Base-by-base conservation (phyloP, 78 protist genomes). In the Dictyostelium purpureum region DNA sequence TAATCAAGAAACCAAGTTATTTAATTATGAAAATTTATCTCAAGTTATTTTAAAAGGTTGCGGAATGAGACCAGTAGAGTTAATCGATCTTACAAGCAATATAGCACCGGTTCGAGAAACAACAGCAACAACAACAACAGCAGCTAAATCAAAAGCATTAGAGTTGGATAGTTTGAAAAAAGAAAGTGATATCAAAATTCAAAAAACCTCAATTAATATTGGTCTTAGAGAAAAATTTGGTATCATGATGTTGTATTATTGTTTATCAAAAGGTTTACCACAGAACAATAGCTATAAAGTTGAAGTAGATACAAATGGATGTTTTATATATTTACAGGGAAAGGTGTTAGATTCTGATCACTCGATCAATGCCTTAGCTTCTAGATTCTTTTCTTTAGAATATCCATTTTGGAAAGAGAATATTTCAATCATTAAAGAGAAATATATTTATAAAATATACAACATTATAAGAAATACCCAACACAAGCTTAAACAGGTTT, bases 341-440 rank as follows among this genome's bases (percentile, higher is more conserved):
- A n/a, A n/a, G n/a, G n/a, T n/a, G n/a, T n/a, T n/a, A n/a, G n/a
- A n/a, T n/a, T n/a, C n/a, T n/a, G n/a, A n/a, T n/a, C n/a, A n/a
- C n/a, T n/a, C n/a, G n/a, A n/a, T n/a, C n/a, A n/a, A n/a, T n/a
- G n/a, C n/a, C n/a, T n/a, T n/a, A n/a, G n/a, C n/a, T n/a, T n/a
- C n/a, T n/a, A 38, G 16, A 3, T 38, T 28, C 16, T 67, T 67
- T 9, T 24, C 38, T 16, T 67, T 51, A 0, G 37, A 40, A n/a
- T 51, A 67, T 38, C 76, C 76, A 38, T 67, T 67, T 67, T 67
- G 76, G 76, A 19, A n/a, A 67, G n/a, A 40, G 21, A 67, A 67
- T 67, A 67, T 67, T 7, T 1, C 10, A 37, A 40, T 67, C 0
- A 67, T 67, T n/a, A 67, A 67, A 38, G 54, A 37, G 18, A 67